Percentiles rank a stretch among this genome's conserved stretches.
These are phyloP conservation scores for Quercus wislizeni DNA, from an alignment of 306 rosid species.

Conservation along the genomic window DNA sequence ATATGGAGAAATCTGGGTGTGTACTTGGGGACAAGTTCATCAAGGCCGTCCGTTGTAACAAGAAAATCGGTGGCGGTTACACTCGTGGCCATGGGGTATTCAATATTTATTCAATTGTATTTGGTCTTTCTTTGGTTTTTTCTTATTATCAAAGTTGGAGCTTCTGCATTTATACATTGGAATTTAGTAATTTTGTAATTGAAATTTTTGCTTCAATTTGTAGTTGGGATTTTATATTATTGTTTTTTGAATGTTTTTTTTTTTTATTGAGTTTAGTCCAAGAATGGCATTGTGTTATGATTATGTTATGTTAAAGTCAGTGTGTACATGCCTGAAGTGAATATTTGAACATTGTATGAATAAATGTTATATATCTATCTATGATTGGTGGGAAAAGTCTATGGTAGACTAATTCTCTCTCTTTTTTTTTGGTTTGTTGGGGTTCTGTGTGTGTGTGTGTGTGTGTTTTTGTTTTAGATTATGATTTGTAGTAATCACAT, in stretches of 20 bases:
- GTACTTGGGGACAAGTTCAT: slow-evolving; percentile 50
- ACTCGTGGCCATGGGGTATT: slow-evolving; percentile 69
- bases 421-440: background rate
- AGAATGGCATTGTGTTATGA: too few relatives aligned
- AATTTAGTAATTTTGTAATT: too few relatives aligned
- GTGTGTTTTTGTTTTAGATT: slow-evolving; percentile 31
- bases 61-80: slow-evolving; percentile 51
- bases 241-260: too few relatives aligned
- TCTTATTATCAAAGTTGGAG: background rate
- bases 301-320: background rate
- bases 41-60: slow-evolving; percentile 52
- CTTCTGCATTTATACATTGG: background rate
- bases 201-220: too few relatives aligned
- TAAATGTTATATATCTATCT: background rate
- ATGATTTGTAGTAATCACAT: slow-evolving; percentile 65
- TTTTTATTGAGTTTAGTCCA: too few relatives aligned
- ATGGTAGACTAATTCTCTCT: slow-evolving; percentile 3
- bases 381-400: background rate
- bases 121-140: background rate
- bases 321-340: background rate
- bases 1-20: slow-evolving; percentile 76
- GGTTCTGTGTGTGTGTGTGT: slow-evolving; percentile 9
- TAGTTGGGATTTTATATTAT: too few relatives aligned
- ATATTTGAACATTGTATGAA: background rate
- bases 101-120: background rate